Evolutionary conservation across 2,329 filamentous ascomycete species (phyloP).

Genomic region (Aspergillus spinulosporus): DNA sequence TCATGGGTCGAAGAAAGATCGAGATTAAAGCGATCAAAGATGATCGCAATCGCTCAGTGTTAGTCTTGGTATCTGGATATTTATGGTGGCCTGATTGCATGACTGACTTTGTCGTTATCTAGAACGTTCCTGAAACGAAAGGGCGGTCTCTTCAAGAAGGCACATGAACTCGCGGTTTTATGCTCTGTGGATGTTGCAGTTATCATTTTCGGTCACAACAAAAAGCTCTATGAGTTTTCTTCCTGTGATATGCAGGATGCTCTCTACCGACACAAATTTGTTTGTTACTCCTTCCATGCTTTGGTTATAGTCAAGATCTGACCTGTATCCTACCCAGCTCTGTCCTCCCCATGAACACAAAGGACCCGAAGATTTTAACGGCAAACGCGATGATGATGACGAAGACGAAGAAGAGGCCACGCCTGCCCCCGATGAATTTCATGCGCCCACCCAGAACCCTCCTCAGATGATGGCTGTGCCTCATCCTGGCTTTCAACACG

Average conservation of each 20-base stretch:
- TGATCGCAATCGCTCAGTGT: conserved; percentile 97
- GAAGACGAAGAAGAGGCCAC: conserved; percentile 79
- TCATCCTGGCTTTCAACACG: conserved; percentile 70
- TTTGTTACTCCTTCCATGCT: conserved; percentile 52
- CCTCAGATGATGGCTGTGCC: conserved; percentile 69
- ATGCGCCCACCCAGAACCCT: conserved; percentile 48
- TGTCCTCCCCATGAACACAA: conserved; percentile 94
- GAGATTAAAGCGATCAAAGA: conserved; percentile 99
- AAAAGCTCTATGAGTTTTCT: conserved; percentile 98
- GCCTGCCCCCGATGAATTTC: conserved; percentile 67
- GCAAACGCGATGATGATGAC: conserved; percentile 71
- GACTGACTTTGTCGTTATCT: conserved; percentile 11
- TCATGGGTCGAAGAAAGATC: conserved; percentile 97
- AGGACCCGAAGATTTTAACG: conserved; percentile 87
- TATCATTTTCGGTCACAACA: conserved; percentile 98
- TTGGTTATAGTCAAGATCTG: conserved; percentile 12
- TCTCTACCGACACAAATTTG: conserved; percentile 84
- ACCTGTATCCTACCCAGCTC: conserved; percentile 60
- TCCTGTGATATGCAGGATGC: conserved; percentile 91
- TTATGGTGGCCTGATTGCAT: not conserved
- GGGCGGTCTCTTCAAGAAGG: conserved; percentile 98
- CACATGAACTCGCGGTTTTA: conserved; percentile 94
- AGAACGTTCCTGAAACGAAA: conserved; percentile 99
- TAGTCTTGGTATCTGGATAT: conserved; percentile 48
- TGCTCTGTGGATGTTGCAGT: conserved; percentile 98